phyloP scores from a whole-genome alignment of 2,329 filamentous ascomycete species.

The Hortaea werneckii region DNA sequence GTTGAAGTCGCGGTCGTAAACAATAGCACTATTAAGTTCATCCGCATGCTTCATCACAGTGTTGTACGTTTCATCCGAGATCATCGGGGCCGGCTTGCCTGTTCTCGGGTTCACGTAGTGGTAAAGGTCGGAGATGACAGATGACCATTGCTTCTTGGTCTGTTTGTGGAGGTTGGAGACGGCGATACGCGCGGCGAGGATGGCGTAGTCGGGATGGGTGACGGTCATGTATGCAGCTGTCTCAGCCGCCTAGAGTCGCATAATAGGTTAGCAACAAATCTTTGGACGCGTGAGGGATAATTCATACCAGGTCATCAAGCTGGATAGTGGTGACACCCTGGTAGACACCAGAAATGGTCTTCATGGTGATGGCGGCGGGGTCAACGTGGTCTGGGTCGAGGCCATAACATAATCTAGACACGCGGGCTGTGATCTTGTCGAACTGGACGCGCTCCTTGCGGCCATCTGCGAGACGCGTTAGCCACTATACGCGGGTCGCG shows the following conservation, averaged over 20 bases:
- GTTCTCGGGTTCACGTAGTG: constrained; percentile 96
- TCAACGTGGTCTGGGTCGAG: constrained; percentile 94
- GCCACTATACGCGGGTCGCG: background rate
- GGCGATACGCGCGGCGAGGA: constrained; percentile 94
- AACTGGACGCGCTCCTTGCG: constrained; percentile 99
- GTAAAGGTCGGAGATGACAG: constrained; percentile 85
- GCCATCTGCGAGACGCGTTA: constrained; percentile 55
- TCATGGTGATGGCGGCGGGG: constrained; percentile 95
- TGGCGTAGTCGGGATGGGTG: constrained; percentile 97
- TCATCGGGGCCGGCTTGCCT: constrained; percentile 76
- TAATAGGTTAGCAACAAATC: background rate
- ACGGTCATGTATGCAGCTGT: constrained; percentile 99
- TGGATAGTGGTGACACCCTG: constrained; percentile 95
- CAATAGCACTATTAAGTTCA: constrained; percentile 95
- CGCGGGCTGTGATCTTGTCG: constrained; percentile 99
- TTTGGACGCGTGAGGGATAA: background rate
- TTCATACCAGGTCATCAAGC: constrained; percentile 84
- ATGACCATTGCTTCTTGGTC: constrained; percentile 99
- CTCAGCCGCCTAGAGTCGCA: constrained; percentile 67
- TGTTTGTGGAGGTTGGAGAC: constrained; percentile 99
- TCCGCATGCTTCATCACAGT: constrained; percentile 92
- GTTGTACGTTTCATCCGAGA: constrained; percentile 81
- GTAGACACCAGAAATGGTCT: constrained; percentile 98
- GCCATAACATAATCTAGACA: constrained; percentile 94
- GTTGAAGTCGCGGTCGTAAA: constrained; percentile 99